A percentile compares a stretch with the other conserved stretches of the same genome.
These are phyloP conservation scores for Coffea humblotiana DNA, from an alignment of 305 asterid genomes.

Conservation along the genomic window DNA sequence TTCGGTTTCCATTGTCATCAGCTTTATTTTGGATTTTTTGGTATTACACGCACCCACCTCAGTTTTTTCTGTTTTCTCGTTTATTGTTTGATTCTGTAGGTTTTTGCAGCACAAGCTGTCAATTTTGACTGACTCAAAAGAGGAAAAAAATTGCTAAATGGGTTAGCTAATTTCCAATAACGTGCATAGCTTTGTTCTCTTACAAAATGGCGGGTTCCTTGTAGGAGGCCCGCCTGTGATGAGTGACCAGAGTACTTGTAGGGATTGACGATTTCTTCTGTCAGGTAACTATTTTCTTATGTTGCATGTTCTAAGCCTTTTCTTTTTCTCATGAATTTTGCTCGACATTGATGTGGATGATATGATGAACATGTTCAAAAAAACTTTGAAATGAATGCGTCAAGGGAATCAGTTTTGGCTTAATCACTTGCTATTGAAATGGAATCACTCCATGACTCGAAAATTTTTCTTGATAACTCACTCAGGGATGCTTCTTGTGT, in stretches of 20 bases:
- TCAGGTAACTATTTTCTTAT: conserved; percentile 16
- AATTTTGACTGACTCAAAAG: conserved; percentile 4
- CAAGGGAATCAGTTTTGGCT: neutral
- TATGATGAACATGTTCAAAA: neutral
- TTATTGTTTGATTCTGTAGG: neutral
- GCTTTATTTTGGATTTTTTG: neutral
- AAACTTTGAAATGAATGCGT: neutral
- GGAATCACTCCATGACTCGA: neutral
- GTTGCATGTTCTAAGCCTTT: neutral
- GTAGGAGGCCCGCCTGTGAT: conserved; percentile 2
- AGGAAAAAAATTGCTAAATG: conserved; percentile 4
- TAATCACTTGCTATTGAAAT: neutral
- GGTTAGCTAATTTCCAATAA: conserved; percentile 42
- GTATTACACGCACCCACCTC: neutral
- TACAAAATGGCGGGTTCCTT: conserved; percentile 44
- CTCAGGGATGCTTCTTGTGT: neutral
- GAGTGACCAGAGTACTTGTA: conserved; percentile 1
- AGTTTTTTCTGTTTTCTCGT: neutral
- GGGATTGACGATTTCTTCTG: conserved; percentile 13
- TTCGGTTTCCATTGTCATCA: conserved; percentile 1
- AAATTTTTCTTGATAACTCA: neutral
- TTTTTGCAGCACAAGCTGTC: neutral
- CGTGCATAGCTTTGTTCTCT: conserved; percentile 33
- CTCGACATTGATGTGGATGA: neutral
- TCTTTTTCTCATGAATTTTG: neutral